A percentile compares a stretch with the other conserved stretches of the same genome.
Evolutionary conservation across 73 alveolate genomes (phyloP).

Genomic region (Uronychia setigera): DNA sequence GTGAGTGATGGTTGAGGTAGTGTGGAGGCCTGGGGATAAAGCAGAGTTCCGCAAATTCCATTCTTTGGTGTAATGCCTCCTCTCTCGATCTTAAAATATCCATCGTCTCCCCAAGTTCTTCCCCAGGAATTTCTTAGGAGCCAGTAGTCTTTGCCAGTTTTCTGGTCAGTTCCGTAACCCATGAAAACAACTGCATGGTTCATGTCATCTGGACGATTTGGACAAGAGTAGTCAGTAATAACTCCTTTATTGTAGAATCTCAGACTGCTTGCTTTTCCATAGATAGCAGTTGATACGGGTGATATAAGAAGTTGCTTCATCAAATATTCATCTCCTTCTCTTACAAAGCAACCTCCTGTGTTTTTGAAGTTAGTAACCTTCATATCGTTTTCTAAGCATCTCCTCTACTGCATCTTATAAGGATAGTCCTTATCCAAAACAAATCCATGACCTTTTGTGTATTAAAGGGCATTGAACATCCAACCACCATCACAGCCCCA

Average conservation of each 20-base stretch:
- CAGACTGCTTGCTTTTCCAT: background rate
- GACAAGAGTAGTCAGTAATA: background rate
- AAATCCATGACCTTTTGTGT: conserved; percentile 15
- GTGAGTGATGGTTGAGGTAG: conserved; percentile 2
- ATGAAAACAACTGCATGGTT: conserved; percentile 82
- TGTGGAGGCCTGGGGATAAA: background rate
- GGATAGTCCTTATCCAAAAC: background rate
- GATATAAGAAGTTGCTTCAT: background rate
- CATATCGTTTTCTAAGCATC: background rate
- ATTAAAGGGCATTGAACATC: conserved; percentile 30
- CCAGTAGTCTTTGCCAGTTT: conserved; percentile 59
- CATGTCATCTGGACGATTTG: conserved; percentile 22
- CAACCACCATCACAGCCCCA: conserved; percentile 53
- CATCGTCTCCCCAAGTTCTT: conserved; percentile 75
- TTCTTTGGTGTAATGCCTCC: background rate
- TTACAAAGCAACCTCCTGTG: background rate
- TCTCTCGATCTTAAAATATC: conserved; percentile 61
- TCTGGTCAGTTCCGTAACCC: conserved; percentile 79
- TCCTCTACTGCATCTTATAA: background rate
- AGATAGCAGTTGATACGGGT: conserved; percentile 23
- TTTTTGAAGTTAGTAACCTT: background rate
- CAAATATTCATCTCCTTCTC: background rate
- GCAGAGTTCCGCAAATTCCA: background rate
- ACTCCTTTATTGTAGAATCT: conserved; percentile 35
- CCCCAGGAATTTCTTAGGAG: conserved; percentile 87